Base-by-base conservation (phyloP, 2,329 filamentous ascomycete species). In the Rutstroemia sp. region DNA sequence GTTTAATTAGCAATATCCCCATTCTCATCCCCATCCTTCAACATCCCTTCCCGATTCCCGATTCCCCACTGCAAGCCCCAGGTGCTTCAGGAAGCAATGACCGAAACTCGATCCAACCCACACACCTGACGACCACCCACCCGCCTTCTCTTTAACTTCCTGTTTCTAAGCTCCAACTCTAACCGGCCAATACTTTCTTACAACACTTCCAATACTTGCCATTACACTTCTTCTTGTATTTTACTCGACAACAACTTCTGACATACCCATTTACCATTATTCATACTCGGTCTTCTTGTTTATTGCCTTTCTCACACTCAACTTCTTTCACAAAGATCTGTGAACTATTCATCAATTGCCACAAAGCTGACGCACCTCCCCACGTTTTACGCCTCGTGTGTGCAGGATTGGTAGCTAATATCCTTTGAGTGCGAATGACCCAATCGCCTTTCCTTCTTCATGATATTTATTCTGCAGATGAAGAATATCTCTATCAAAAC, bases 321-420 rank as follows among this genome's bases (percentile, higher is more conserved):
- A n/a, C 27, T 14, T 34, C 18, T 21, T 18, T 14, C 12, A 48
- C 27, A 41, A 48, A 25, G 2, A 47, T 48, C 39, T 47, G 42
- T 41, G 38, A 25, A 48, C 27, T 19, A 30, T 48, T 41, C 50
- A 27, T 54, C 23, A 41, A 34, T 42, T 49, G 25, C 23, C 21
- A 45, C 42, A 21, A 18, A 12, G 34, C 52, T 42, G 39, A 34
- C 42, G 8, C 45, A 44, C 52, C 45, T 45, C 46, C 52, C 52
- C 52, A 55, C 52, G 52, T 42, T 42, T 50, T 50, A 55, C 52
- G 34, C 52, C 52, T 49, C 45, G 5, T 19, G 7, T 55, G 52
- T 54, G 45, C 52, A 55, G 45, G 23, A 34, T 50, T 55, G 46
- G 46, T 55, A n/a, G 23, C 46, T 6, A 50, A 25, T 42, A 37